These are phyloP conservation scores for Whalleya microplaca DNA, from an alignment of 2,329 filamentous ascomycete species.

Conservation along the genomic window DNA sequence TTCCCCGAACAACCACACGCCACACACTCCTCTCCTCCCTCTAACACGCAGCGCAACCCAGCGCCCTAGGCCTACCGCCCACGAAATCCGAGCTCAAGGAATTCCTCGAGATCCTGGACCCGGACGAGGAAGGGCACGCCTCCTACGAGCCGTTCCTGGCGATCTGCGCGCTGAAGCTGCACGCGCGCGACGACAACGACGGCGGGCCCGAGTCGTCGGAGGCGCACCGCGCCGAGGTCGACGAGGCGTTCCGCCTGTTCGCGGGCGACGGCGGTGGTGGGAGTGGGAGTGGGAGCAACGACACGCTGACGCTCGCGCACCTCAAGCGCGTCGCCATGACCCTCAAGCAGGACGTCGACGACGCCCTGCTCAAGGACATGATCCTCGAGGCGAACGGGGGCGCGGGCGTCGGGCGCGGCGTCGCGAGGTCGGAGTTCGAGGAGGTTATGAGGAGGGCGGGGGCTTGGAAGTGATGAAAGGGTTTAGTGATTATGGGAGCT, in stretches of 20 bases:
- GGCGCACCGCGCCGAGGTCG: constrained; percentile 68
- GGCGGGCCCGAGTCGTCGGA: constrained; percentile 46
- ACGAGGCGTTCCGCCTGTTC: constrained; percentile 83
- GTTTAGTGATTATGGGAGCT: no score
- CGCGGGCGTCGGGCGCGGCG: constrained; percentile 69
- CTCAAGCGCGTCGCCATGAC: constrained; percentile 78
- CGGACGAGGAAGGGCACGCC: constrained; percentile 76
- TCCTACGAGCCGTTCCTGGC: constrained; percentile 82
- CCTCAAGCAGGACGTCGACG: constrained; percentile 81
- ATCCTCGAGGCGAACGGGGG: constrained; percentile 91
- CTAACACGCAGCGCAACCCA: constrained; percentile 39
- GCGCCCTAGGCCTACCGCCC: constrained; percentile 80
- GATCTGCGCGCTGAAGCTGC: constrained; percentile 85
- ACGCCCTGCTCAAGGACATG: constrained; percentile 89
- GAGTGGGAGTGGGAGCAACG: constrained; percentile 33
- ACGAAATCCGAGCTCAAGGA: constrained; percentile 70
- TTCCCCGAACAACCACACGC: not conserved
- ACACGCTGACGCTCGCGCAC: constrained; percentile 82
- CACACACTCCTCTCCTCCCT: not conserved
- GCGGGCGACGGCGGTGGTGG: constrained; percentile 52
- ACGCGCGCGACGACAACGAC: constrained; percentile 58
- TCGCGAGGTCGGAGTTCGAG: constrained; percentile 80
- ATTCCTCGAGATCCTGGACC: constrained; percentile 81
- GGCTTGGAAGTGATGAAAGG: constrained; percentile 79
- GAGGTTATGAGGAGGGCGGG: constrained; percentile 84